Percentiles rank a stretch among this genome's conserved stretches.
Evolutionary conservation across 179 eudicot genomes (phyloP).

Genomic region (Nepenthes alata): DNA sequence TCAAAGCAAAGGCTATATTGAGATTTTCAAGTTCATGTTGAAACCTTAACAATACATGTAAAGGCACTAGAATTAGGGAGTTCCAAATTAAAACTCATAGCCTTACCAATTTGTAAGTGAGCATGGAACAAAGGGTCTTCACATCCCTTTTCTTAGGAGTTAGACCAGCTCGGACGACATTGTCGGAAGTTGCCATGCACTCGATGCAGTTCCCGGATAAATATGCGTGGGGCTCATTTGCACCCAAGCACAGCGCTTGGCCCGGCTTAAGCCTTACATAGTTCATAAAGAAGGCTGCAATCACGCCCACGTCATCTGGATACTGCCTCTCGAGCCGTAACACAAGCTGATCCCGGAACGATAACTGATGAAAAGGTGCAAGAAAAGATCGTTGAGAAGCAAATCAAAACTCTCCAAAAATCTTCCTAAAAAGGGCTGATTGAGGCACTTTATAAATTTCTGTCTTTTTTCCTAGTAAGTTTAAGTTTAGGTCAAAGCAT

Average conservation of each 20-base stretch:
- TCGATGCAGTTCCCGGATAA: slow-evolving; percentile 75
- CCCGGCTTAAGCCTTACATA: slow-evolving; percentile 70
- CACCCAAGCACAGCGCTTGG: slow-evolving; percentile 69
- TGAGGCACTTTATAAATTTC: too few relatives aligned
- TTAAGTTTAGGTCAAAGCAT: too few relatives aligned
- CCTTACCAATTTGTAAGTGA: slow-evolving; percentile 76
- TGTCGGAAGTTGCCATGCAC: slow-evolving; percentile 98
- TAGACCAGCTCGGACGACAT: slow-evolving; percentile 91
- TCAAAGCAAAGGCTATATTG: too few relatives aligned
- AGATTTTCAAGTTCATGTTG: too few relatives aligned
- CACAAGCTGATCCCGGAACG: slow-evolving; percentile 60
- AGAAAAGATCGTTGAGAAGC: background rate
- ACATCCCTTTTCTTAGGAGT: slow-evolving; percentile 79
- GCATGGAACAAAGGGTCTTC: slow-evolving; percentile 71
- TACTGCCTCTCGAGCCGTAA: slow-evolving; percentile 59
- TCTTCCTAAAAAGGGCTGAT: too few relatives aligned
- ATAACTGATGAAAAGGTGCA: slow-evolving; percentile 21
- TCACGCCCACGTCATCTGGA: slow-evolving; percentile 73
- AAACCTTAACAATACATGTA: too few relatives aligned
- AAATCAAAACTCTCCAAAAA: too few relatives aligned
- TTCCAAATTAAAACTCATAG: too few relatives aligned
- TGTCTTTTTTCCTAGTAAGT: too few relatives aligned
- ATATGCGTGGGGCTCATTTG: slow-evolving; percentile 94
- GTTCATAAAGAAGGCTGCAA: slow-evolving; percentile 71
- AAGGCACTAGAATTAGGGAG: too few relatives aligned